phyloP scores from a whole-genome alignment of 306 rosid genomes.

The Prunus kanzakura region DNA sequence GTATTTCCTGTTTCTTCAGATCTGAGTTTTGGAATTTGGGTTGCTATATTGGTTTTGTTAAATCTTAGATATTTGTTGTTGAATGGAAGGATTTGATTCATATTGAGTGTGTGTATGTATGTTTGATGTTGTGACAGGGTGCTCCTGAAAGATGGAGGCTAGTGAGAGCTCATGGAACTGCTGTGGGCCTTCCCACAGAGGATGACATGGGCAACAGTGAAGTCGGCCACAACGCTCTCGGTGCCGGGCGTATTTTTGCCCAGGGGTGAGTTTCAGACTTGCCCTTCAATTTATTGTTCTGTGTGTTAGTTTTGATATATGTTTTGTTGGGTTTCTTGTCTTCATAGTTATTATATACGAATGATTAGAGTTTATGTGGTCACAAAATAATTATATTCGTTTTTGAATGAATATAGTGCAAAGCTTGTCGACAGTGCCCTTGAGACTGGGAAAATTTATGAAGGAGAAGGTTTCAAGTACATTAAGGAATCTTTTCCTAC shows the following conservation, averaged over 20 bases:
- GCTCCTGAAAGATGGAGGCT: constrained; percentile 88
- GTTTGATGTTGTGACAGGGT: constrained; percentile 40
- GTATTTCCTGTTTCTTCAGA: constrained; percentile 23
- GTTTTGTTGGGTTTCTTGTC: neutral
- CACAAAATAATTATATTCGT: neutral
- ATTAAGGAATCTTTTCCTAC: constrained; percentile 59
- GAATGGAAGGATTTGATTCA: neutral
- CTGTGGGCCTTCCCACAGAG: constrained; percentile 92
- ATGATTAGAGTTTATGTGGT: no score
- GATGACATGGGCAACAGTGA: constrained; percentile 99
- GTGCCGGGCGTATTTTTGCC: constrained; percentile 94
- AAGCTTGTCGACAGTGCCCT: constrained; percentile 96
- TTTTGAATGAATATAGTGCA: constrained; percentile 48
- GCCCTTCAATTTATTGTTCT: neutral
- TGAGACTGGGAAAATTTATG: constrained; percentile 75
- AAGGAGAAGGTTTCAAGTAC: constrained; percentile 84
- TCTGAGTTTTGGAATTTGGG: neutral
- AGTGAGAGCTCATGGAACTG: constrained; percentile 88
- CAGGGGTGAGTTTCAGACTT: constrained; percentile 62
- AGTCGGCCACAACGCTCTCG: constrained; percentile 98
- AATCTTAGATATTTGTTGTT: neutral
- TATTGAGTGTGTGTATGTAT: neutral
- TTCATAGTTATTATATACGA: neutral
- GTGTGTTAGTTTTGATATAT: neutral
- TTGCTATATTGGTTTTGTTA: neutral